Base-by-base conservation (phyloP, 192 early-diverging fungal species). In the Globomyces pollinis-pini region DNA sequence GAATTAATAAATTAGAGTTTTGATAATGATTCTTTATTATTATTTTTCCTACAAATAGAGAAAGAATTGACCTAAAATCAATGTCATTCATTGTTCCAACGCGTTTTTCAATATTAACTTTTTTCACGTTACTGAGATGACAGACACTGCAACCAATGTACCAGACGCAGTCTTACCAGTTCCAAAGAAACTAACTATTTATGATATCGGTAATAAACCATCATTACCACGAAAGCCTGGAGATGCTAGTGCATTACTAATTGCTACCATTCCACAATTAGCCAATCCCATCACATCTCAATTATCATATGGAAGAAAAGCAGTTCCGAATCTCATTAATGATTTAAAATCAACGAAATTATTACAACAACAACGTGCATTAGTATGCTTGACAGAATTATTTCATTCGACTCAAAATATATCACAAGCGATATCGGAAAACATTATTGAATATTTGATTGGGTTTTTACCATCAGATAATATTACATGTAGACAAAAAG, bases 321-420 rank as follows among this genome's bases (percentile, higher is more conserved):
- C 50, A 0, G 31, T 81, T 32, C 79, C 75, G 24, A 81, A 81
- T 35, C 71, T 81, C 16, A 75, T 76, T 29, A 33, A 60, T 6
- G 72, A 74, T 38, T 30, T 76, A 20, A 32, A 24, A 18, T 29
- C 45, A 3, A 21, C 30, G 2, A 24, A 51, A 16, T 57, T 78
- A 23, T 36, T 66, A 9, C 16, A 47, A 3, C 56, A 63, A 11
- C 75, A 77, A 44, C 62, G 58, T 23, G 51, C 73, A 8, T 66
- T 81, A 0, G 67, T 70, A 3, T 71, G 67, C 32, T 65, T 81
- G 20, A 45, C 68, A 4, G 68, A 78, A 12, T 61, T 78, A 3
- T 60, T 78, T 24, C 79, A 81, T 42, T 34, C 50, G 24, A 75
- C 79, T 11, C 50, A 73, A 31, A 71, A 74, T 32, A 57, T 81